A percentile compares a stretch with the other conserved stretches of the same genome.
phyloP scores from a whole-genome alignment of 345 rosid species.

The Populus simonii region DNA sequence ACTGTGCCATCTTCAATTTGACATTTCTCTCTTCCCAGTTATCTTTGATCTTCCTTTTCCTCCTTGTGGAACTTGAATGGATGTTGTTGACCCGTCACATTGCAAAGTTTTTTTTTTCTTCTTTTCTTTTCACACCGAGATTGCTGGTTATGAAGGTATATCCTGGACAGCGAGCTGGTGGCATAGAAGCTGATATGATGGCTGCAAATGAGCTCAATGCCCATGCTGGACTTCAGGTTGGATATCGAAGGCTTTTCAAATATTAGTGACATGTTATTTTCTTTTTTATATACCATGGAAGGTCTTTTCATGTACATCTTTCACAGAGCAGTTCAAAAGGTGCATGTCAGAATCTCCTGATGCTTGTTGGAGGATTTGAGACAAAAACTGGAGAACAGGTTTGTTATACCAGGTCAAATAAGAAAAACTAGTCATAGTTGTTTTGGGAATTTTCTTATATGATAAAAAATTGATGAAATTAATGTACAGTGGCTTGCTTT shows the following conservation, averaged over 20 bases:
- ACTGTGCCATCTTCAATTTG: too few species aligned
- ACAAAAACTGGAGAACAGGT: conserved; percentile 91
- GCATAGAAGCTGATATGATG: conserved; percentile 91
- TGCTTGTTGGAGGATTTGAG: conserved; percentile 90
- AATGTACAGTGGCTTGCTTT: conserved; percentile 85
- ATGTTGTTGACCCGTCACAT: background rate
- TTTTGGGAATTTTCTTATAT: conserved; percentile 3
- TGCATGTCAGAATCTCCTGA: conserved; percentile 55
- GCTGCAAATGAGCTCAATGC: conserved; percentile 90
- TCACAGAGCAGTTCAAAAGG: conserved; percentile 60
- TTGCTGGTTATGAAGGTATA: conserved; percentile 58
- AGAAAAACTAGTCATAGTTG: background rate
- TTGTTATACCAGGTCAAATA: conserved; percentile 23
- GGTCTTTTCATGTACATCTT: background rate
- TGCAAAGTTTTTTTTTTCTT: background rate
- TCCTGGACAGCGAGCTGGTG: conserved; percentile 82
- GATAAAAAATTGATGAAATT: conserved; percentile 15
- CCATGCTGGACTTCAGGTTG: conserved; percentile 87
- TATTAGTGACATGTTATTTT: background rate
- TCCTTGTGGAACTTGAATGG: background rate
- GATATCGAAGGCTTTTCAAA: conserved; percentile 1
- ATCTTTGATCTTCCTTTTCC: background rate
- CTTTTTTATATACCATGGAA: background rate
- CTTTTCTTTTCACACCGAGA: background rate
- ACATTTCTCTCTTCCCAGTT: too few species aligned